Evolutionary conservation across 2,329 filamentous ascomycete genomes (phyloP).

Genomic region (Aspergillus clavatus): DNA sequence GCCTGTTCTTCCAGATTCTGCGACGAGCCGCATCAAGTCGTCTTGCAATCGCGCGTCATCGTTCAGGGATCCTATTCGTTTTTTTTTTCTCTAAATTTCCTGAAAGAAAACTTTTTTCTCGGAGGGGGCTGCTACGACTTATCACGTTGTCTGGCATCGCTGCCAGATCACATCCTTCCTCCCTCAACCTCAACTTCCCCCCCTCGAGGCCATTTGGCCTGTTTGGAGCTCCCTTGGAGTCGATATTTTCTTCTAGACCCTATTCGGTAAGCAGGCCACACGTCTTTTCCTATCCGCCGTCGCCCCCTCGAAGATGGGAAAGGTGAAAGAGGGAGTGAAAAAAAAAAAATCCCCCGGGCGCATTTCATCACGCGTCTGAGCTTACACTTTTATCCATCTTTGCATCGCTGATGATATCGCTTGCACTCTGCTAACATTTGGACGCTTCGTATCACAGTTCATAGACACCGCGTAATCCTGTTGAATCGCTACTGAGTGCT

Average conservation of each 20-base stretch:
- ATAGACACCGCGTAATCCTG: conserved; percentile 33
- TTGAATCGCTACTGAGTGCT: conserved; percentile 25
- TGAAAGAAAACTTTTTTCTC: conserved; percentile 1
- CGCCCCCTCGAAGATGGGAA: conserved; percentile 5
- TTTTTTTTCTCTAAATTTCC: too few relatives aligned
- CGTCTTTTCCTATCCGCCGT: conserved; percentile 6
- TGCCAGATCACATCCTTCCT: conserved; percentile 21
- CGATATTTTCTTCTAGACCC: conserved; percentile 23
- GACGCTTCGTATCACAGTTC: conserved; percentile 18
- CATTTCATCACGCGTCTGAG: conserved; percentile 15
- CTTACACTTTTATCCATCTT: background rate
- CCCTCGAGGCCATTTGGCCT: conserved; percentile 28
- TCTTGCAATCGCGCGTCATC: conserved; percentile 14
- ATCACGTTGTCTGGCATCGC: conserved; percentile 21
- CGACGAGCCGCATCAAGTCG: conserved; percentile 18
- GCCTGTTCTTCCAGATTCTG: conserved; percentile 7
- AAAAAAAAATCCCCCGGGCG: conserved; percentile 15
- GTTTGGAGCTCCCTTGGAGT: conserved; percentile 15
- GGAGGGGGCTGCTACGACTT: conserved; percentile 18
- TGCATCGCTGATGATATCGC: background rate
- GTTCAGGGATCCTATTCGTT: conserved; percentile 1
- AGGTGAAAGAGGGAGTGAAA: background rate
- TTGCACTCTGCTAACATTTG: conserved; percentile 12
- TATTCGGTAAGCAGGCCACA: conserved; percentile 25
- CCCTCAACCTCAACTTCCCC: conserved; percentile 7